A percentile compares a stretch with the other conserved stretches of the same genome.
phyloP scores from a whole-genome alignment of 441 rosid species.

The Adansonia grandidieri region DNA sequence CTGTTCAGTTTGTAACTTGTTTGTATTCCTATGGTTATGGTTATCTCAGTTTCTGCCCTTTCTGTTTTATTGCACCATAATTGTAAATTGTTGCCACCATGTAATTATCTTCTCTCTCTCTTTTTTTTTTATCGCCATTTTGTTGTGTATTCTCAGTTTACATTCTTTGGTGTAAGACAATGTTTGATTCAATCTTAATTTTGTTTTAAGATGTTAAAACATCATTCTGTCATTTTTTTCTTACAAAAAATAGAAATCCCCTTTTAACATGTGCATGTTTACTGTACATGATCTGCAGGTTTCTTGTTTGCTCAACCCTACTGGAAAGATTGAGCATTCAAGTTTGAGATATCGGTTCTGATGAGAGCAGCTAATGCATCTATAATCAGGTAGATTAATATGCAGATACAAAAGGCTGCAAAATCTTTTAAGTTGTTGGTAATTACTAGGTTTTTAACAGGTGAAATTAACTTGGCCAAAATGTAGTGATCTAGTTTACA shows the following conservation, averaged over 20 bases:
- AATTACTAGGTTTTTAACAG: background rate
- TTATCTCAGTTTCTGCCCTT: constrained; percentile 23
- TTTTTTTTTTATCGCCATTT: background rate
- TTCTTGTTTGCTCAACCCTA: background rate
- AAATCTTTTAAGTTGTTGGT: too few relatives aligned
- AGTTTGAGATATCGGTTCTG: too few relatives aligned
- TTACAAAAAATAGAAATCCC: too few relatives aligned
- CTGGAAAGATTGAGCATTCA: background rate
- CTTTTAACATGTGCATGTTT: too few relatives aligned
- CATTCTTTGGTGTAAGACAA: background rate
- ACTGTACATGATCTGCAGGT: too few relatives aligned
- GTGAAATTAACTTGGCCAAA: background rate
- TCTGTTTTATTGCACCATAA: background rate
- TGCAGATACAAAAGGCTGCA: too few relatives aligned
- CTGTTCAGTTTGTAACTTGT: constrained; percentile 33
- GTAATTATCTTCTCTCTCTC: background rate
- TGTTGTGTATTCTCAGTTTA: too few relatives aligned
- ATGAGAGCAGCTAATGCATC: background rate
- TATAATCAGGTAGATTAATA: background rate
- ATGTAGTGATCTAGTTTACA: background rate
- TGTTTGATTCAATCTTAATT: background rate
- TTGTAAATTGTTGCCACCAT: background rate
- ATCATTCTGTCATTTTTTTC: too few relatives aligned
- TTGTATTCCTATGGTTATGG: constrained; percentile 21
- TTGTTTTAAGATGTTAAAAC: too few relatives aligned